Evolutionary conservation across 495 filamentous ascomycete species (phyloP), one percentile per base, ranked within the genome.

Genomic region (Cercophora scortea): DNA sequence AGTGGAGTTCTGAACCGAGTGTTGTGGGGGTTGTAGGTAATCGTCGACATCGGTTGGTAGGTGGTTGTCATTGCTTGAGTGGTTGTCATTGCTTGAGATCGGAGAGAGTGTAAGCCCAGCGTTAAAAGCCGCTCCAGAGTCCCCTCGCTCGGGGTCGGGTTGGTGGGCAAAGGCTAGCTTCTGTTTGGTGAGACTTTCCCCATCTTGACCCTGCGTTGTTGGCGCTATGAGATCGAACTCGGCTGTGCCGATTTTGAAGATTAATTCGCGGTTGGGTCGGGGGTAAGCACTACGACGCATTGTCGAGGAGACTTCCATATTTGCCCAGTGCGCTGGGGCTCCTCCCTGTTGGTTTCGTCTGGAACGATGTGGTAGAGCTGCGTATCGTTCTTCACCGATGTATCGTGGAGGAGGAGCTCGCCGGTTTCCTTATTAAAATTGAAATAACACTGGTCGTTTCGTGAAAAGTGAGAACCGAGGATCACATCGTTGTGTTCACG

Each of bases 301-400:
- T 54, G 45, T 34, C 52, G 52, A 42, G 52, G 52, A 40, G 52
- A 41, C 46, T 54, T 54, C 46, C 52, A 49, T 49, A 54, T 54
- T 45, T 49, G 52, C 9, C 2, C 35, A 44, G 4, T n/a, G 9
- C 52, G 32, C 45, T 1, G 45, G 5, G 18, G 4, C 9, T 44
- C 38, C 40, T 42, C 50, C 41, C 9, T n/a, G n/a, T n/a, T 45
- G 3, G 16, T 32, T 32, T 32, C 12, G 45, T 42, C 17, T 18
- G 16, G 3, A 19, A 50, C 19, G 25, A 44, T 33, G 38, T 50
- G 4, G 47, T 43, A 49, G 38, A 54, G 52, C 10, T 54, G 15
- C 25, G 45, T 54, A 32, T 54, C 52, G 38, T 49, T 54, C 32
- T 50, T 54, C 52, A 41, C 47, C 7, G 52, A 54, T 50, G 47